phyloP scores from a whole-genome alignment of 2,329 filamentous ascomycete species.

The Coniella vitis region DNA sequence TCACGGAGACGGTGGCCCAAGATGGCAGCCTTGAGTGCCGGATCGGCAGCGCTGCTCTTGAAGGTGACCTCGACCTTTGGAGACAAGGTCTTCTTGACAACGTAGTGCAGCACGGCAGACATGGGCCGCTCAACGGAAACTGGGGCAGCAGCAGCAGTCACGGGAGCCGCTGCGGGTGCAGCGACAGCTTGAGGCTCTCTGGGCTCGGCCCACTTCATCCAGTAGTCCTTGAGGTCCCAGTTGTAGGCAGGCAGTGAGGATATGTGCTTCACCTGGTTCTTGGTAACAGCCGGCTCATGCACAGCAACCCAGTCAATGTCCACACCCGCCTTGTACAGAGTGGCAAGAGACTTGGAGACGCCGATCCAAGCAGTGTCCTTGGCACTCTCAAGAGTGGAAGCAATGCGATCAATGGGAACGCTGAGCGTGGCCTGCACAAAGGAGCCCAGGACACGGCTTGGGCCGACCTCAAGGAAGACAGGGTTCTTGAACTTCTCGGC shows the following conservation, averaged over 20 bases:
- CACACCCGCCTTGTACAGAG: conserved; percentile 5
- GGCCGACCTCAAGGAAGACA: conserved; percentile 61
- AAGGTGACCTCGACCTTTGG: conserved; percentile 12
- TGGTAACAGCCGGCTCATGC: conserved; percentile 4
- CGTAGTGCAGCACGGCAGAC: conserved; percentile 10
- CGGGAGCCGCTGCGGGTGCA: not conserved
- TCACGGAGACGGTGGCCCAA: conserved; percentile 11
- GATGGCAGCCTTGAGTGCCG: conserved; percentile 5
- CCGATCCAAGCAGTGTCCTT: conserved; percentile 30
- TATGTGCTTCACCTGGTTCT: conserved; percentile 6
- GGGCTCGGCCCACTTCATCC: conserved; percentile 12
- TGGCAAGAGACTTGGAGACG: conserved; percentile 7
- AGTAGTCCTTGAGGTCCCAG: conserved; percentile 14
- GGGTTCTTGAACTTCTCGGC: conserved; percentile 51
- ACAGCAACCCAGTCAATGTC: conserved; percentile 13
- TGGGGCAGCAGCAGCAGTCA: not conserved
- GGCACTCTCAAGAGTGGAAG: conserved; percentile 49
- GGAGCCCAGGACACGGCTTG: conserved; percentile 52
- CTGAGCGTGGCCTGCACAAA: conserved; percentile 50
- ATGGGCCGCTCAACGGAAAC: conserved; percentile 2
- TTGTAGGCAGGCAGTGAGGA: conserved; percentile 7
- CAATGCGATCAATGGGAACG: conserved; percentile 45
- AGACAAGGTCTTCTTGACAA: conserved; percentile 10
- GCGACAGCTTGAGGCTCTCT: not conserved
- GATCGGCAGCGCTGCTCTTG: conserved; percentile 8